Conservation (phyloP, 2,329 filamentous ascomycete genomes). For the Plenodomus biglobosus region DNA sequence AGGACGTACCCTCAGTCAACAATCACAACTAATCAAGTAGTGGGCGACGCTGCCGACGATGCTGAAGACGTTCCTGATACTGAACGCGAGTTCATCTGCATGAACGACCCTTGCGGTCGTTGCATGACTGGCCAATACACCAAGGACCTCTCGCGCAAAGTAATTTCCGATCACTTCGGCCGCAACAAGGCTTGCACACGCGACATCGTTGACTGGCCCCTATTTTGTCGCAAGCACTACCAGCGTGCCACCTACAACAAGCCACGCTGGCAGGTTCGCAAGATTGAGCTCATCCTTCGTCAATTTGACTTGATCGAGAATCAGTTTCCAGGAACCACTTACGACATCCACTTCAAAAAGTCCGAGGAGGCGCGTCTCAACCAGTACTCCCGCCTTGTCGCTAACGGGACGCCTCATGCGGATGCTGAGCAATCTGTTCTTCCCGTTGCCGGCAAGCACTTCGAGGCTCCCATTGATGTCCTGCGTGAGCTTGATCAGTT, state of each 20-base stretch:
- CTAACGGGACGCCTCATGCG: conserved; percentile 11
- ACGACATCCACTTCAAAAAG: conserved; percentile 40
- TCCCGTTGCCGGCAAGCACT: conserved; percentile 23
- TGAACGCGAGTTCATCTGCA: conserved; percentile 36
- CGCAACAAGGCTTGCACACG: conserved; percentile 44
- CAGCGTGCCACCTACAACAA: conserved; percentile 45
- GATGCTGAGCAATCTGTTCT: conserved; percentile 15
- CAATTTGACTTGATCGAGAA: conserved; percentile 39
- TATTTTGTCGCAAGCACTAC: conserved; percentile 46
- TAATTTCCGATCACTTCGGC: conserved; percentile 46
- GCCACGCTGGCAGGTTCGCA: conserved; percentile 38
- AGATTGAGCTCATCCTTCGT: conserved; percentile 36
- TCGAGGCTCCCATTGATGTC: conserved; percentile 39
- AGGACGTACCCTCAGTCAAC: background rate
- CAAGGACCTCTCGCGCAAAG: conserved; percentile 38
- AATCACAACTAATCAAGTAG: background rate
- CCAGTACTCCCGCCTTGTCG: conserved; percentile 29
- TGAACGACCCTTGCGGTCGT: conserved; percentile 32
- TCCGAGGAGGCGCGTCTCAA: conserved; percentile 39
- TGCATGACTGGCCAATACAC: conserved; percentile 42
- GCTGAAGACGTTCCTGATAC: conserved; percentile 9
- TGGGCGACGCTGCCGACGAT: conserved; percentile 1
- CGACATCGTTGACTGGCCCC: conserved; percentile 35
- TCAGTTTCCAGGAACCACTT: conserved; percentile 34
- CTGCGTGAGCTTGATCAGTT: conserved; percentile 32